Evolutionary conservation across 768 basidiomycete genomes (phyloP), one percentile per base, ranked within the genome.

Genomic region (Cantharellus anzutake): DNA sequence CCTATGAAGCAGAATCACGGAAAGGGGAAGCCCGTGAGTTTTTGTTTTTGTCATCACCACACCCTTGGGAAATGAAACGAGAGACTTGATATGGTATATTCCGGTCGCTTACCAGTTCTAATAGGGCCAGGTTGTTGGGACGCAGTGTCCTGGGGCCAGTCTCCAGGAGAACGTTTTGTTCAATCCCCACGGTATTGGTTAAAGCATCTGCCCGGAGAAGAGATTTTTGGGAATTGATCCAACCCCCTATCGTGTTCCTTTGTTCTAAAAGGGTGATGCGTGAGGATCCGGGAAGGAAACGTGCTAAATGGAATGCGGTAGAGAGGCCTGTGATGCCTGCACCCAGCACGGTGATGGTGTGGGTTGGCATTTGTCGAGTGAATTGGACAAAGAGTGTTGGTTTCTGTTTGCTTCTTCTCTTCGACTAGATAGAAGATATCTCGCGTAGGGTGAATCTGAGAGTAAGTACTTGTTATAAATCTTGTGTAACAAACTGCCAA

Each of bases 141-240:
- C 92, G 71, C 39, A 99, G 72, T 14, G 88, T 93, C 44, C 93
- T 74, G 35, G 94, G 92, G 1, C 94, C 94, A 34, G 79, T 76
- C 72, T 99, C 94, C 3, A 97, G 72, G 2, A 87, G 67, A 5
- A 91, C 75, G 11, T 37, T 11, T 11, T 1, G 52, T 11, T 48
- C 11, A 48, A 48, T 11, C 44, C 29, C 11, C 44, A 29, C 44
- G 11, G 52, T 37, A 55, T 14, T 11, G 11, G 11, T 11, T 11
- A 14, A 38, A 35, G 11, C 34, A 14, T 11, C 14, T 11, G 11
- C 11, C 11, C 72, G 74, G 20, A 29, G 20, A 29, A 29, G 20
- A 29, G 20, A 29, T 29, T 29, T 29, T 29, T 29, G 20, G 20
- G 20, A 29, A 29, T 29, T 29, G 0, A 90, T 78, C 93, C 92